Percentiles rank a stretch among this genome's conserved stretches.
These are phyloP conservation scores for Waitea zeae DNA, from an alignment of 1,284 basidiomycete genomes.

Conservation along the genomic window DNA sequence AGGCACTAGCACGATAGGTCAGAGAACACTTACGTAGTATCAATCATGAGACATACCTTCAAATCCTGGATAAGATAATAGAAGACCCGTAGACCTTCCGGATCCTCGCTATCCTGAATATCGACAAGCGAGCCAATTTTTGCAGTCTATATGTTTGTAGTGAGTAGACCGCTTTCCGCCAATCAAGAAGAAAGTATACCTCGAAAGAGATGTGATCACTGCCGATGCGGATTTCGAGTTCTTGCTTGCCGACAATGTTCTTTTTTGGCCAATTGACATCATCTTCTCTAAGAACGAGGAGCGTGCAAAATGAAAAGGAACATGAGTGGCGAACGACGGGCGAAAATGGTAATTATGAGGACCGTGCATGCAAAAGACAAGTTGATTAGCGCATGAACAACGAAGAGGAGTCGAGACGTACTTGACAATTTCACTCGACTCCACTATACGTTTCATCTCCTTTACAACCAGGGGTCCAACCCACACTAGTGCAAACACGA, in stretches of 20 bases:
- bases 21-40: neutral
- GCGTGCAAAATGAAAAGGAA: no score
- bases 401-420: conserved; percentile 20
- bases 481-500: conserved; percentile 62
- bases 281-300: conserved; percentile 90
- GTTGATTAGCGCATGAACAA: no score
- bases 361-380: neutral
- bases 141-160: conserved; percentile 50
- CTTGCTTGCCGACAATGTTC: conserved; percentile 95
- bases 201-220: conserved; percentile 97
- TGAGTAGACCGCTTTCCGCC: neutral
- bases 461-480: conserved; percentile 81
- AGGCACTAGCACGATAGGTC: conserved; percentile 50
- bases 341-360: neutral
- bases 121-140: conserved; percentile 96
- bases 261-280: conserved; percentile 97
- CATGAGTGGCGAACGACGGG: no score
- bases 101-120: conserved; percentile 93
- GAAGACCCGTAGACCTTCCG: conserved; percentile 95
- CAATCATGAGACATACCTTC: conserved; percentile 37
- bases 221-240: conserved; percentile 87
- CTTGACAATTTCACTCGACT: conserved; percentile 92
- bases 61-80: conserved; percentile 98
- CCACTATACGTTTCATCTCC: conserved; percentile 90
- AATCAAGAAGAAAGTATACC: conserved; percentile 22